Evolutionary conservation across 2,329 filamentous ascomycete genomes (phyloP).

Genomic region (Coniochaeta hoffmannii): DNA sequence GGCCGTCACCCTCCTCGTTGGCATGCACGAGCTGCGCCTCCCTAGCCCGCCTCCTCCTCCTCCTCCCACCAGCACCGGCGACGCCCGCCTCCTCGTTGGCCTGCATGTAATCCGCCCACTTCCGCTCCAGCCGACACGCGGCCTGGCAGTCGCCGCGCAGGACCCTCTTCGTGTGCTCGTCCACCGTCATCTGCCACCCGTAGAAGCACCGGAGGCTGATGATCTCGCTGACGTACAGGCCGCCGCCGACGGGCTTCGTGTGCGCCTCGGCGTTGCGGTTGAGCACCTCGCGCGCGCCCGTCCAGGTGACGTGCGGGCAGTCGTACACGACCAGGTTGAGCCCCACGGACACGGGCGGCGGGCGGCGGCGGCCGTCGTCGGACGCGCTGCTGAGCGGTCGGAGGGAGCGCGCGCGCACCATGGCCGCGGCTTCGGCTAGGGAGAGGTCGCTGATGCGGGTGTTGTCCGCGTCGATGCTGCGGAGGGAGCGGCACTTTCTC

Average conservation of each 20-base stretch:
- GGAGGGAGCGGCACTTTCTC: slow-evolving; percentile 62
- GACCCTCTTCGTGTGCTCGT: slow-evolving; percentile 86
- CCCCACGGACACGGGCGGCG: slow-evolving; percentile 44
- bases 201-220: slow-evolving; percentile 91
- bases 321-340: slow-evolving; percentile 81
- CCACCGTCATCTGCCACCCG: slow-evolving; percentile 88
- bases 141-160: slow-evolving; percentile 66
- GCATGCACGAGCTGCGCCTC: slow-evolving; percentile 76
- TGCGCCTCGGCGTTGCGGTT: slow-evolving; percentile 66
- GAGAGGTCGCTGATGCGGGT: slow-evolving; percentile 83
- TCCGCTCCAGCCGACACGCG: slow-evolving; percentile 74
- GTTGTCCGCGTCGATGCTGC: slow-evolving; percentile 82
- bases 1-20: slow-evolving; percentile 68
- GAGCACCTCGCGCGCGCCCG: slow-evolving; percentile 78
- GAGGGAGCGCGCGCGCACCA: slow-evolving; percentile 59
- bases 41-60: slow-evolving; percentile 68
- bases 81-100: slow-evolving; percentile 76
- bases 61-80: slow-evolving; percentile 55
- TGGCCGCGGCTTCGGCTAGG: slow-evolving; percentile 76
- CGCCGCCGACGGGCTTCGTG: not conserved
- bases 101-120: slow-evolving; percentile 95
- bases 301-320: slow-evolving; percentile 88
- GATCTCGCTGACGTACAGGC: slow-evolving; percentile 47
- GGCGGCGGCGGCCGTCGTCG: slow-evolving; percentile 24
- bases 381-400: slow-evolving; percentile 34